A percentile compares a stretch with the other conserved stretches of the same genome.
phyloP scores from a whole-genome alignment of 805 yeast genomes.

The Starmerella scarabaei region DNA sequence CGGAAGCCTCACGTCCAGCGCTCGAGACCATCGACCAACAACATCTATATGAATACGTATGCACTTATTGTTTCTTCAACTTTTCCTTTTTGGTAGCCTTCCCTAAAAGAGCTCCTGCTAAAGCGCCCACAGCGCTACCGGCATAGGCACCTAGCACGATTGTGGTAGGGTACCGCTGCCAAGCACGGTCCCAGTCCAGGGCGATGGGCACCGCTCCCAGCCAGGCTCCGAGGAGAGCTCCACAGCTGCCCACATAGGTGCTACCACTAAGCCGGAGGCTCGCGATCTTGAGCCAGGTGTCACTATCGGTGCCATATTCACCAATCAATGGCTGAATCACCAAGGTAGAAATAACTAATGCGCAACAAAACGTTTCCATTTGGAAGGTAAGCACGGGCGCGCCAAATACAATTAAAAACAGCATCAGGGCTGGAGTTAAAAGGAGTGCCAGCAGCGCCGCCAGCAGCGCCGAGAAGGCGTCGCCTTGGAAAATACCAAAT shows the following conservation, averaged over 20 bases:
- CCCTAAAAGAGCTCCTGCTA: constrained; percentile 24
- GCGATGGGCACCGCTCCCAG: constrained; percentile 88
- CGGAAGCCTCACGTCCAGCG: too few relatives aligned
- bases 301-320: constrained; percentile 39
- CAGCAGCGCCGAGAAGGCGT: constrained; percentile 22
- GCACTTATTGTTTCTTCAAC: too few relatives aligned
- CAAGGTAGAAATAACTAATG: constrained; percentile 49
- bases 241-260: constrained; percentile 29
- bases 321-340: constrained; percentile 53
- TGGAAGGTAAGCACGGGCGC: constrained; percentile 51
- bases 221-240: constrained; percentile 64
- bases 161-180: constrained; percentile 96
- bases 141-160: constrained; percentile 61
- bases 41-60: too few relatives aligned
- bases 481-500: constrained; percentile 9
- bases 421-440: constrained; percentile 23
- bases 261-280: constrained; percentile 23
- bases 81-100: neutral
- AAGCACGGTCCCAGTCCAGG: constrained; percentile 91
- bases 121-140: constrained; percentile 57
- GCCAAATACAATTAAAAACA: constrained; percentile 51
- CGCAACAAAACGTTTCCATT: constrained; percentile 44
- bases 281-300: constrained; percentile 31
- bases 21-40: too few relatives aligned
- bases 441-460: constrained; percentile 24